These are phyloP conservation scores for Fusarium veterinarium DNA, from an alignment of 2,329 filamentous ascomycete genomes.

Conservation along the genomic window DNA sequence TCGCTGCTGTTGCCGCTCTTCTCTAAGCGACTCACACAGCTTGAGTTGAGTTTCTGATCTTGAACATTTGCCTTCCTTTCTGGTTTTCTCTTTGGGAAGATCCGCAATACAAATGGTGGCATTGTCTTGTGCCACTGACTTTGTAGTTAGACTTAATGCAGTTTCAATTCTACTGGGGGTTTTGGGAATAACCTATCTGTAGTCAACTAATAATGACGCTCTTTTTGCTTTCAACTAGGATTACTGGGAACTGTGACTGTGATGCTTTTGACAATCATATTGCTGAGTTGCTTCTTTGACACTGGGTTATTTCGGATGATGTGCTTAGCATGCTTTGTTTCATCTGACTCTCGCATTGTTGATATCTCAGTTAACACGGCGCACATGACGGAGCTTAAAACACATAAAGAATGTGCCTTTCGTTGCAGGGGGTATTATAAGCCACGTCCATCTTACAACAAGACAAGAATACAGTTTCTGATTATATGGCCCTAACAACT, in stretches of 20 bases:
- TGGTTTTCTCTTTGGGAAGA: slow-evolving; percentile 21
- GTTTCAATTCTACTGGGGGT: slow-evolving; percentile 18
- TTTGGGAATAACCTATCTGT: slow-evolving; percentile 23
- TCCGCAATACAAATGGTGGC: slow-evolving; percentile 7
- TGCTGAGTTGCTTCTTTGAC: not conserved
- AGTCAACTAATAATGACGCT: slow-evolving; percentile 12
- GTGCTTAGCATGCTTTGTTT: not conserved
- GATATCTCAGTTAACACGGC: not conserved
- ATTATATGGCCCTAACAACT: accelerated
- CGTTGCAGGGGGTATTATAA: too few species aligned
- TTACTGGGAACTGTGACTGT: not conserved
- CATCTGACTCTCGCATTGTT: not conserved
- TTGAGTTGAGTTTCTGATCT: not conserved
- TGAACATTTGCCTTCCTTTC: slow-evolving; percentile 4
- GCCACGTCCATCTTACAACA: too few species aligned
- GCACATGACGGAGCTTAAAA: not conserved
- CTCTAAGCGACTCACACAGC: slow-evolving; percentile 13
- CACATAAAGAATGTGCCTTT: not conserved
- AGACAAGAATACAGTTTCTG: not conserved
- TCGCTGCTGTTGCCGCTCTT: slow-evolving; percentile 33
- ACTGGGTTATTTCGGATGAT: not conserved
- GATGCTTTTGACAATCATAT: not conserved
- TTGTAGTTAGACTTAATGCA: slow-evolving; percentile 27
- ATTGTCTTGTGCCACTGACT: slow-evolving; percentile 17
- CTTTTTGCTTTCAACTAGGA: not conserved